Evolutionary conservation across 768 basidiomycete species (phyloP).

Genomic region (Lactarius sanguifluus): DNA sequence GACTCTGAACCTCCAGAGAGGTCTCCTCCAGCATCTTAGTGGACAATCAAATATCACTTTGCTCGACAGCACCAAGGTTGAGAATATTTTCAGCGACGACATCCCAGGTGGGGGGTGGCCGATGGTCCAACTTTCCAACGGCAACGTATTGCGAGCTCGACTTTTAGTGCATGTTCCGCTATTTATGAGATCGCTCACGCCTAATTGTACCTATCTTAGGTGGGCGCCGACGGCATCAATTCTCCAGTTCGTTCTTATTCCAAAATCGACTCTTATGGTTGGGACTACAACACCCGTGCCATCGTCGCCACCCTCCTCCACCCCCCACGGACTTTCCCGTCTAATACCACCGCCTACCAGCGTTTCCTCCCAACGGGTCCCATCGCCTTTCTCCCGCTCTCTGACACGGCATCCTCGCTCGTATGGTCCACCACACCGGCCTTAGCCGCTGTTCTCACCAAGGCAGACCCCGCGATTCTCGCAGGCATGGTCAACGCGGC

Average conservation of each 20-base stretch:
- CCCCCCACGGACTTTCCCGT: slow-evolving; percentile 55
- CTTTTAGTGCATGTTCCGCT: slow-evolving; percentile 57
- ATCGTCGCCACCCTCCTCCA: slow-evolving; percentile 89
- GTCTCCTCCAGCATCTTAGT: slow-evolving; percentile 65
- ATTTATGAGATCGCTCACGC: slow-evolving; percentile 4
- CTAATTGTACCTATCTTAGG: slow-evolving; percentile 43
- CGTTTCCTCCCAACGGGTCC: slow-evolving; percentile 94
- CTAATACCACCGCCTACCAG: slow-evolving; percentile 86
- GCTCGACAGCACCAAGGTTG: slow-evolving; percentile 72
- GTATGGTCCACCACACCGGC: slow-evolving; percentile 91
- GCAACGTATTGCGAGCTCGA: slow-evolving; percentile 62
- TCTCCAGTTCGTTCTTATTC: slow-evolving; percentile 91
- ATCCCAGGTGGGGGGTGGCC: slow-evolving; percentile 70
- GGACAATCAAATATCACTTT: slow-evolving; percentile 55
- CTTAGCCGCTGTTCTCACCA: slow-evolving; percentile 69
- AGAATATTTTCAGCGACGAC: slow-evolving; percentile 57
- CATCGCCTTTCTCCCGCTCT: slow-evolving; percentile 91
- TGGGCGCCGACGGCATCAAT: slow-evolving; percentile 94
- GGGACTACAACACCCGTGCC: slow-evolving; percentile 87
- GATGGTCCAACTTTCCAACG: slow-evolving; percentile 69
- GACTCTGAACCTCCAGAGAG: slow-evolving; percentile 90
- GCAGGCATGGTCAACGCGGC: slow-evolving; percentile 83
- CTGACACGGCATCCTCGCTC: slow-evolving; percentile 73
- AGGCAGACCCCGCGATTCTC: slow-evolving; percentile 62
- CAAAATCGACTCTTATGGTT: slow-evolving; percentile 83